Evolutionary conservation across 2,329 filamentous ascomycete genomes (phyloP).

Genomic region (Pseudopyrenochaeta lycopersici): DNA sequence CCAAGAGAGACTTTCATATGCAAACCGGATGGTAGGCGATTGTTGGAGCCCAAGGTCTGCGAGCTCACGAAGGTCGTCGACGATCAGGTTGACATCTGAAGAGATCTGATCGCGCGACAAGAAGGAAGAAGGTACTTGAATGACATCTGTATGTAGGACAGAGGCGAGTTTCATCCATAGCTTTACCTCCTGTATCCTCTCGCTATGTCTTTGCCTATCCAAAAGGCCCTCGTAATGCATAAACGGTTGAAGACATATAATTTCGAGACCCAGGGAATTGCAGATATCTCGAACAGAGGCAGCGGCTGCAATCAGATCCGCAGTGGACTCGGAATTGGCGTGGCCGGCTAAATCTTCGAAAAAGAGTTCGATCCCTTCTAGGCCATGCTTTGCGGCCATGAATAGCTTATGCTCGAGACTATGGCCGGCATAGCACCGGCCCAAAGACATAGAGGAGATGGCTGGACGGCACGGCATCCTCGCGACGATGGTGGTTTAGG

Average conservation of each 20-base stretch:
- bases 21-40: constrained; percentile 69
- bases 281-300: constrained; percentile 66
- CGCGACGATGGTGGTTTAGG: neutral
- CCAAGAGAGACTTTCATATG: constrained; percentile 78
- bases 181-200: constrained; percentile 68
- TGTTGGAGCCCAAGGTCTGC: constrained; percentile 72
- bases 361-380: constrained; percentile 78
- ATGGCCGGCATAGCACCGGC: constrained; percentile 73
- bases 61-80: constrained; percentile 69
- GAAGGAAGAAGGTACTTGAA: constrained; percentile 78
- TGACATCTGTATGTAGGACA: constrained; percentile 72
- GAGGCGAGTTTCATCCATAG: constrained; percentile 75
- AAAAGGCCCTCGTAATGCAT: constrained; percentile 78
- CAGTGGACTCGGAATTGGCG: constrained; percentile 55
- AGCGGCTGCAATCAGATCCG: constrained; percentile 67
- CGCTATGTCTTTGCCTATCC: constrained; percentile 66
- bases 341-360: constrained; percentile 77
- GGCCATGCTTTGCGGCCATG: constrained; percentile 70
- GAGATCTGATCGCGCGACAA: constrained; percentile 63
- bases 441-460: constrained; percentile 81
- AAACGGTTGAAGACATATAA: constrained; percentile 79
- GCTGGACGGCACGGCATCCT: constrained; percentile 66
- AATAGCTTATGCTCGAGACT: constrained; percentile 72
- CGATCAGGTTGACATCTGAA: constrained; percentile 64
- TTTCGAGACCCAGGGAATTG: constrained; percentile 61